These are phyloP conservation scores for Termitomyces sp. DNA, from an alignment of 768 basidiomycete genomes.

Conservation along the genomic window DNA sequence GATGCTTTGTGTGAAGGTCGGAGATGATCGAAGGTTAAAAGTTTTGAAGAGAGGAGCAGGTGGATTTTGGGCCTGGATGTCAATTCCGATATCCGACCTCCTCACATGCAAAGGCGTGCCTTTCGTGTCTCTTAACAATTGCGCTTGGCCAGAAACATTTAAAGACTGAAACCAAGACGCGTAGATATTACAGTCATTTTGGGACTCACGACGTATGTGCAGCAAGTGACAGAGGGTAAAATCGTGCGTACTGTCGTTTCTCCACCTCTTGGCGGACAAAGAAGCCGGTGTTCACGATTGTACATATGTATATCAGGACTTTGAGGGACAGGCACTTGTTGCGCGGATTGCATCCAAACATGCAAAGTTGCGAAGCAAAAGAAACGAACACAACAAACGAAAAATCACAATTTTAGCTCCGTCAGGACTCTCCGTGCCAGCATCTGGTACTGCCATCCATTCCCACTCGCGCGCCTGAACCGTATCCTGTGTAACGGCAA, in stretches of 20 bases:
- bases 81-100: neutral
- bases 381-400: neutral
- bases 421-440: conserved; percentile 84
- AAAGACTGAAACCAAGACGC: neutral
- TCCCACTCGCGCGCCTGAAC: conserved; percentile 85
- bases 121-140: neutral
- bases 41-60: too few relatives aligned
- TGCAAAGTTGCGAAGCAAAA: neutral
- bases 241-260: conserved; percentile 27
- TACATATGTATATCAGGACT: conserved; percentile 47
- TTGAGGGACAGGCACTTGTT: too few relatives aligned
- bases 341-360: neutral
- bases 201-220: conserved; percentile 13
- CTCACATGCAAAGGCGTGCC: neutral
- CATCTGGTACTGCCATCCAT: conserved; percentile 98
- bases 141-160: too few relatives aligned
- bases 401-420: conserved; percentile 75
- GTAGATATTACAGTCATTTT: neutral
- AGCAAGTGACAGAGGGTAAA: conserved; percentile 33
- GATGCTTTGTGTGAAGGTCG: too few relatives aligned
- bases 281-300: too few relatives aligned
- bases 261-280: neutral
- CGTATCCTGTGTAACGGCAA: conserved; percentile 95
- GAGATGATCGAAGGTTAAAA: too few relatives aligned
- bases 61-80: too few relatives aligned